phyloP scores from a whole-genome alignment of 2,329 filamentous ascomycete species.

The Amauroascus niger region DNA sequence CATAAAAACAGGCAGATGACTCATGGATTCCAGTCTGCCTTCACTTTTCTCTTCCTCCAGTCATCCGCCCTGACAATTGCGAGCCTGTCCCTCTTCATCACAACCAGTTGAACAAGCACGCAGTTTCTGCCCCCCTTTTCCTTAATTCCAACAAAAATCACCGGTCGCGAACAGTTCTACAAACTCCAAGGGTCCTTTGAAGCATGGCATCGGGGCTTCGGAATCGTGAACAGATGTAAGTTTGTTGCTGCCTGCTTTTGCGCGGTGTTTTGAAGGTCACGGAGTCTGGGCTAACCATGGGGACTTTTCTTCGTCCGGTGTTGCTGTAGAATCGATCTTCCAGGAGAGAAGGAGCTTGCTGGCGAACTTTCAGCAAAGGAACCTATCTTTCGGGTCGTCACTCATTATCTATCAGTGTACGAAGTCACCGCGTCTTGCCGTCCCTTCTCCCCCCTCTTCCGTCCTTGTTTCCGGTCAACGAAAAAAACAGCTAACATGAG shows the following conservation, averaged over 20 bases:
- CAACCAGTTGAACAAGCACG: slow-evolving; percentile 9
- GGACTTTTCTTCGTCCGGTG: neutral
- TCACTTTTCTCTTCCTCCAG: neutral
- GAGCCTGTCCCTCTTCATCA: slow-evolving; percentile 2
- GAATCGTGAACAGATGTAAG: slow-evolving; percentile 1
- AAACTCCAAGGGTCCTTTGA: neutral
- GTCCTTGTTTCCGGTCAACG: neutral
- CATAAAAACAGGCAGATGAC: neutral
- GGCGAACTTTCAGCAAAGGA: slow-evolving; percentile 42
- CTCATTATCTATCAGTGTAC: slow-evolving; percentile 31
- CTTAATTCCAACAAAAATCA: neutral
- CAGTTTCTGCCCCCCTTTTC: no score
- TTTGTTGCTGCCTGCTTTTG: neutral
- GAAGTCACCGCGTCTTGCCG: no score
- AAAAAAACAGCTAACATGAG: neutral
- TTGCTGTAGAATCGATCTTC: slow-evolving; percentile 19
- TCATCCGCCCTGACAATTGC: slow-evolving; percentile 6
- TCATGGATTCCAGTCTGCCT: slow-evolving; percentile 10
- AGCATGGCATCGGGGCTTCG: slow-evolving; percentile 10
- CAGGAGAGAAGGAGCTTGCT: slow-evolving; percentile 42
- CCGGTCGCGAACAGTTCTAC: neutral
- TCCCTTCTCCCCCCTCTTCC: neutral
- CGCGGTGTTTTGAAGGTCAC: neutral
- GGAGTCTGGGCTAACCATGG: neutral
- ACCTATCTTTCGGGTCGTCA: slow-evolving; percentile 43